Conservation (phyloP, 805 yeast species). For the Saccharomycopsis selenospora region DNA sequence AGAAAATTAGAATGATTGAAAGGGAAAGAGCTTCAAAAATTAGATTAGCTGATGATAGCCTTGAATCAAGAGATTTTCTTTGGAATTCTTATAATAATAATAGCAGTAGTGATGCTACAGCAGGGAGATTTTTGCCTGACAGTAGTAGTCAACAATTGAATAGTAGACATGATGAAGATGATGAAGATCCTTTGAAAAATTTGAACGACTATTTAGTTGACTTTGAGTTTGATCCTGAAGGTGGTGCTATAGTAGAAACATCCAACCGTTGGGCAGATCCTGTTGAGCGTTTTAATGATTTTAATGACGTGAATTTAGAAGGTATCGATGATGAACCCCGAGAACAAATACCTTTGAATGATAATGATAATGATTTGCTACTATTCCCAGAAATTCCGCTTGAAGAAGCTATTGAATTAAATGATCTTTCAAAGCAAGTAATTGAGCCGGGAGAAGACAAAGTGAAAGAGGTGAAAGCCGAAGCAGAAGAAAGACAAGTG, state of each 20-base stretch:
- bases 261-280: no score
- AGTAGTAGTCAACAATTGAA: not conserved
- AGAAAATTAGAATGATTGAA: not conserved
- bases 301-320: no score
- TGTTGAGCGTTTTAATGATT: no score
- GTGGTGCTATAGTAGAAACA: not conserved
- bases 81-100: not conserved
- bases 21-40: not conserved
- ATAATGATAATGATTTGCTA: no score
- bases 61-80: not conserved
- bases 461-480: no score
- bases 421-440: not conserved
- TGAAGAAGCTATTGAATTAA: not conserved
- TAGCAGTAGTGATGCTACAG: no score
- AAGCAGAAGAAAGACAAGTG: no score
- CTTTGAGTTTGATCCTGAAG: conserved; percentile 2
- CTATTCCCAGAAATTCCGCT: not conserved
- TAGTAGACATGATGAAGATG: not conserved
- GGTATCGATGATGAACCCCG: no score
- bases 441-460: not conserved
- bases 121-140: not conserved
- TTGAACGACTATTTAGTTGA: not conserved
- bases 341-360: no score
- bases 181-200: not conserved
- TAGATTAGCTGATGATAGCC: not conserved